Evolutionary conservation across 2,329 filamentous ascomycete species (phyloP).

Genomic region (Teratosphaeriaceae sp.): DNA sequence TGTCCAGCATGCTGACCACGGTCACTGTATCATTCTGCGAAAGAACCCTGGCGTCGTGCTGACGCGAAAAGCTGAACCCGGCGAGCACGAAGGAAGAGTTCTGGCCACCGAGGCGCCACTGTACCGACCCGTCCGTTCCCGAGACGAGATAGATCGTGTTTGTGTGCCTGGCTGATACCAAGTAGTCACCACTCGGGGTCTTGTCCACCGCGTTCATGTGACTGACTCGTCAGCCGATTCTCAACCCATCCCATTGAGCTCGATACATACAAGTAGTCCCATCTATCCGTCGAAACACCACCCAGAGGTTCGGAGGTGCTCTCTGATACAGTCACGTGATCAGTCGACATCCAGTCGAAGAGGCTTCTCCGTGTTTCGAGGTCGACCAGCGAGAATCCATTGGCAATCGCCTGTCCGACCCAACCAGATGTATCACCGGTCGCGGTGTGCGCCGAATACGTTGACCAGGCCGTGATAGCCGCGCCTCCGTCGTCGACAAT

Average conservation of each 20-base stretch:
- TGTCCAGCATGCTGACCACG: no score
- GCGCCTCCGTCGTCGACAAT: background rate
- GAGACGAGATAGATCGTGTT: constrained; percentile 34
- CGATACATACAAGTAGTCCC: constrained; percentile 28
- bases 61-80: constrained; percentile 26
- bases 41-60: constrained; percentile 24
- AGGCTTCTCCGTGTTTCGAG: background rate
- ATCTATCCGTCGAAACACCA: constrained; percentile 28
- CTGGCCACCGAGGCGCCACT: constrained; percentile 33
- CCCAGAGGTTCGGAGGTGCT: constrained; percentile 13
- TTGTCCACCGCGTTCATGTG: constrained; percentile 37
- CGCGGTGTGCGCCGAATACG: background rate
- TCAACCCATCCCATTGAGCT: constrained; percentile 26
- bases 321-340: background rate
- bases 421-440: background rate
- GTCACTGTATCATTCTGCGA: no score
- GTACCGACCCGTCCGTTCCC: constrained; percentile 27
- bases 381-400: background rate
- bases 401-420: background rate
- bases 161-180: constrained; percentile 34
- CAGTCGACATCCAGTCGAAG: background rate
- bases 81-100: constrained; percentile 9
- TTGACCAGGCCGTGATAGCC: background rate
- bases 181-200: constrained; percentile 31
- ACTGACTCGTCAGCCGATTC: constrained; percentile 12